Evolutionary conservation across 1,284 basidiomycete genomes (phyloP).

Genomic region (Fomitiporia mediterranea): DNA sequence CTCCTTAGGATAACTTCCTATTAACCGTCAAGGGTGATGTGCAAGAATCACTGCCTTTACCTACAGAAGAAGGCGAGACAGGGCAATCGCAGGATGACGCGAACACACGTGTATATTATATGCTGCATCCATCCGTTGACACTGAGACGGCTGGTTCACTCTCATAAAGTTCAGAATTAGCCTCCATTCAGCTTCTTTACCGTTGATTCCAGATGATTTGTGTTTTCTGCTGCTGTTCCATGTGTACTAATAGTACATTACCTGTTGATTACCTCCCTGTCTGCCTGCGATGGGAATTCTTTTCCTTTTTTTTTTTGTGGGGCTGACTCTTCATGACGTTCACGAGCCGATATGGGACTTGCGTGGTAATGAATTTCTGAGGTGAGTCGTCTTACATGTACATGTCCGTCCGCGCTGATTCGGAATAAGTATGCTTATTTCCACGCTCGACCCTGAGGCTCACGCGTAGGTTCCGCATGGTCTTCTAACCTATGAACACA

Average conservation of each 20-base stretch:
- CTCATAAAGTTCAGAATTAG: constrained; percentile 2
- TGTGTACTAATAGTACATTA: not conserved
- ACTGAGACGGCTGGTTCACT: constrained; percentile 46
- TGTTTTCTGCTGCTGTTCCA: not conserved
- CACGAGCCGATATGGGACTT: not conserved
- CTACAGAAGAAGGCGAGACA: constrained; percentile 46
- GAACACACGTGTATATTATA: constrained; percentile 67
- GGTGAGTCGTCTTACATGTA: not conserved
- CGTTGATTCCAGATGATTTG: too few species aligned
- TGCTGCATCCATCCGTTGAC: constrained; percentile 80
- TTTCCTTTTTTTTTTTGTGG: too few species aligned
- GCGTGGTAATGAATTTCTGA: not conserved
- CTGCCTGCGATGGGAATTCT: too few species aligned
- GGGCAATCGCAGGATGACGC: constrained; percentile 46
- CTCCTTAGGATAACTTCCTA: constrained; percentile 74
- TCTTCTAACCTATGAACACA: not conserved
- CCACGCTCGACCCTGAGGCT: not conserved
- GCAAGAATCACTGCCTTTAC: constrained; percentile 66
- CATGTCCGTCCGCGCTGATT: not conserved
- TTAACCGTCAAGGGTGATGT: constrained; percentile 81
- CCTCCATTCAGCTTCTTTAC: not conserved
- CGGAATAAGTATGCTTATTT: too few species aligned
- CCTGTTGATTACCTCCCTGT: too few species aligned
- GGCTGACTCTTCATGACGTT: too few species aligned
- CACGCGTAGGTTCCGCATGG: not conserved